Evolutionary conservation across 2,329 filamentous ascomycete species (phyloP), one percentile per base, ranked within the genome.

Genomic region (Pseudocercospora vitis): DNA sequence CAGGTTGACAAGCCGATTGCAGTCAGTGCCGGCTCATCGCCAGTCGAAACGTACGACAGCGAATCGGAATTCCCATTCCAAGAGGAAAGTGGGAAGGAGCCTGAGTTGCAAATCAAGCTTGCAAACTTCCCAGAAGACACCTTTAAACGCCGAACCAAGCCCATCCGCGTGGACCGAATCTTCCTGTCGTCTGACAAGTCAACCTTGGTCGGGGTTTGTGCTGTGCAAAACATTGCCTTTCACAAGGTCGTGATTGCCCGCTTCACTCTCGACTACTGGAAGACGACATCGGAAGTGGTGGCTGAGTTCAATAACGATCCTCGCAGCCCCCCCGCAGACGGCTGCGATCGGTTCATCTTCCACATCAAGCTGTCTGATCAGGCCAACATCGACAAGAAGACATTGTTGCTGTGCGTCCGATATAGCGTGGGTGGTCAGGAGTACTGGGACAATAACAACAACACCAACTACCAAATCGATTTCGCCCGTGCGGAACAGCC

Each of bases 251-350:
- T 99, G 50, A 84, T 87, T n/a, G 92, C 90, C 70, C 85, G 94
- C 47, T 99, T 99, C 72, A 99, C 94, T 0, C 81, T 96, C 42
- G 94, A 99, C 71, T 94, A 95, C 74, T 99, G 94, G 94, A 96
- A 95, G 79, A 99, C 94, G 0, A 95, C 91, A 0, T 99, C 94
- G 0, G 94, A 99, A 70, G 88, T 97, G 1, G 80, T 81, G 31
- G 92, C 89, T n/a, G 91, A 96, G 65, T 99, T 83, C 75, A 86
- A 85, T 69, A 83, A 88, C 57, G 88, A 94, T 73, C 81, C 92
- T 40, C 83, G 84, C 37, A 82, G 87, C 35, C 76, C 76, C 3
- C 37, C 61, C 0, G 75, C 82, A 18, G 79, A 87, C 63, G 84
- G 86, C 44, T 86, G 87, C 63, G 94, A 99, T 70, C 84, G 89